phyloP scores from a whole-genome alignment of 2,329 filamentous ascomycete species.

The Massarina eburnea region DNA sequence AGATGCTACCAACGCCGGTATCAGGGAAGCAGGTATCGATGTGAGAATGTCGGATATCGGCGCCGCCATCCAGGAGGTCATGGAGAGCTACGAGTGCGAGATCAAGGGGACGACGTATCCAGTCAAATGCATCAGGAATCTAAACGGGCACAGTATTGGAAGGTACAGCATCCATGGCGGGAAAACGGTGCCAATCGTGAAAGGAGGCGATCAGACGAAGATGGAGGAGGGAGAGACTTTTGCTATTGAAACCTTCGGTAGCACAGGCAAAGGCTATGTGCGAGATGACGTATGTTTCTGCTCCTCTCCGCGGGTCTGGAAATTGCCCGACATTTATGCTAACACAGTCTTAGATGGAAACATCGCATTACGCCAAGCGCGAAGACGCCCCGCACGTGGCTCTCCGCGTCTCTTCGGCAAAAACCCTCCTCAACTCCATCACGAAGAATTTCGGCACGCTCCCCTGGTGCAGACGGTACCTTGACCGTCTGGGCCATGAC shows the following conservation, averaged over 20 bases:
- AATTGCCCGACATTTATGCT: slow-evolving; percentile 1
- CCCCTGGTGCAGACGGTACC: slow-evolving; percentile 85
- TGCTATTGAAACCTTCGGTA: slow-evolving; percentile 94
- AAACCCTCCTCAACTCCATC: slow-evolving; percentile 82
- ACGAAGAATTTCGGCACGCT: slow-evolving; percentile 96
- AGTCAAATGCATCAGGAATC: slow-evolving; percentile 81
- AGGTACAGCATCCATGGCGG: slow-evolving; percentile 88
- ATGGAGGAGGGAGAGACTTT: slow-evolving; percentile 98
- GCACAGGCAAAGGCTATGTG: slow-evolving; percentile 86
- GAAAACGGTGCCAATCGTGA: slow-evolving; percentile 93
- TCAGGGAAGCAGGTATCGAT: slow-evolving; percentile 89
- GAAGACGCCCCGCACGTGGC: slow-evolving; percentile 73
- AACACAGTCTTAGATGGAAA: slow-evolving; percentile 61
- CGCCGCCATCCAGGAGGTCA: slow-evolving; percentile 80
- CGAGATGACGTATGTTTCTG: slow-evolving; percentile 69
- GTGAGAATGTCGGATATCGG: slow-evolving; percentile 86
- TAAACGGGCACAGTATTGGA: slow-evolving; percentile 87
- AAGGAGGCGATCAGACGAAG: slow-evolving; percentile 83
- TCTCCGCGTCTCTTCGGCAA: slow-evolving; percentile 77
- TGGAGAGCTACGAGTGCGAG: slow-evolving; percentile 91
- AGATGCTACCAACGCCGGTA: slow-evolving; percentile 72
- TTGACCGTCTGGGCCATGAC: slow-evolving; percentile 90
- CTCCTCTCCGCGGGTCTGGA: background rate
- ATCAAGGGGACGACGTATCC: slow-evolving; percentile 76
- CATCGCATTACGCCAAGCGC: slow-evolving; percentile 82